phyloP scores from a whole-genome alignment of 306 rosid species.

The Dalbergia oliveri region DNA sequence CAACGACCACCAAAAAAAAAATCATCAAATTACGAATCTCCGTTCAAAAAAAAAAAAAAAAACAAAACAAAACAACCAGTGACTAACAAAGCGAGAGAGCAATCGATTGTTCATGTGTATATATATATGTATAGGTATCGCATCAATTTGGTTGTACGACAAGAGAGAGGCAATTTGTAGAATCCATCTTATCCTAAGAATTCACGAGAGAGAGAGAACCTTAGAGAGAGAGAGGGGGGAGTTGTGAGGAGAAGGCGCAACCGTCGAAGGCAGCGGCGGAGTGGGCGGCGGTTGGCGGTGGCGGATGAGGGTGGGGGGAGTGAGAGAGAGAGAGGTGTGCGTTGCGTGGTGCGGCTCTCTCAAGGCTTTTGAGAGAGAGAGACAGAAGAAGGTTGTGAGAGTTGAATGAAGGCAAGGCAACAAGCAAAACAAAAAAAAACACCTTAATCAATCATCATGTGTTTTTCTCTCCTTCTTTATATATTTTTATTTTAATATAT shows the following conservation, averaged over 20 bases:
- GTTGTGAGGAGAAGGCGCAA: not conserved
- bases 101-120: conserved; percentile 29
- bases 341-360: conserved; percentile 34
- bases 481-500: not conserved
- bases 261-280: conserved; percentile 22
- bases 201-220: conserved; percentile 16
- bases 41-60: not conserved
- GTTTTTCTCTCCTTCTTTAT: not conserved
- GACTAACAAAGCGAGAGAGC: not conserved
- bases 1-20: not conserved
- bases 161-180: conserved; percentile 9
- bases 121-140: not conserved
- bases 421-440: conserved; percentile 8
- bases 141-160: conserved; percentile 15
- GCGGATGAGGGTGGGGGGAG: conserved; percentile 44
- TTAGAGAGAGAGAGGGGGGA: not conserved
- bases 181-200: conserved; percentile 18
- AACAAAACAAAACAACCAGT: not conserved
- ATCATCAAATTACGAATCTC: conserved; percentile 31
- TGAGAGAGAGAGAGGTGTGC: conserved; percentile 5
- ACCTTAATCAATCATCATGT: conserved; percentile 14
- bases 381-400: conserved; percentile 15
- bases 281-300: not conserved
- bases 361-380: conserved; percentile 27
- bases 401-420: conserved; percentile 43